Conservation (phyloP, 441 rosid species). For the Geranium incanum region DNA sequence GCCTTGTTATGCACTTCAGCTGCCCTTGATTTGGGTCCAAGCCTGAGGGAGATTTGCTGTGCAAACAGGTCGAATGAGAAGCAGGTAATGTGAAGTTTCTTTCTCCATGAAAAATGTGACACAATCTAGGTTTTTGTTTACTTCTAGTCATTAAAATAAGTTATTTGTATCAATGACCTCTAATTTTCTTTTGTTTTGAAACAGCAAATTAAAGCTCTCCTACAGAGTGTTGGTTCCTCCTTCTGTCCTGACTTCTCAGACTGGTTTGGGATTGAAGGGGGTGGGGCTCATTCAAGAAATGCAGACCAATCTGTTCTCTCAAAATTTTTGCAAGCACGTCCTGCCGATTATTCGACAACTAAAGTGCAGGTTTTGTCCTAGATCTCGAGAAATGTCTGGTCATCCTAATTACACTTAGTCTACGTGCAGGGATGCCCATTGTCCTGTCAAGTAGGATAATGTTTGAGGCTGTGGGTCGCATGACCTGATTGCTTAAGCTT, state of each 20-base stretch:
- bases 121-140: not conserved
- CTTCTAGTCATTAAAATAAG: not conserved
- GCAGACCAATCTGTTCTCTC: conserved; percentile 74
- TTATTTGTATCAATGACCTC: not conserved
- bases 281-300: conserved; percentile 51
- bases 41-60: conserved; percentile 80
- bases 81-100: conserved; percentile 46
- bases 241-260: conserved; percentile 70
- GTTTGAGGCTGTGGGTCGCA: conserved; percentile 3
- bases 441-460: not conserved
- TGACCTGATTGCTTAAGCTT: conserved; percentile 2
- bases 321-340: conserved; percentile 72
- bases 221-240: conserved; percentile 58
- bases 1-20: conserved; percentile 38
- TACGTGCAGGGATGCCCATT: not conserved
- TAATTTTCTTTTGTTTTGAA: conserved; percentile 20
- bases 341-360: conserved; percentile 68
- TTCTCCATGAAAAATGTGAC: conserved; percentile 5
- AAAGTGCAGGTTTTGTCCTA: conserved; percentile 33
- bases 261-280: conserved; percentile 63
- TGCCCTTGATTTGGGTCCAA: conserved; percentile 65
- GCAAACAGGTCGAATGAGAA: conserved; percentile 84
- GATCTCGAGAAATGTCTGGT: not conserved
- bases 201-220: conserved; percentile 90
- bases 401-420: not conserved